Evolutionary conservation across 2,329 filamentous ascomycete genomes (phyloP).

Genomic region (Pochonia chlamydosporia): DNA sequence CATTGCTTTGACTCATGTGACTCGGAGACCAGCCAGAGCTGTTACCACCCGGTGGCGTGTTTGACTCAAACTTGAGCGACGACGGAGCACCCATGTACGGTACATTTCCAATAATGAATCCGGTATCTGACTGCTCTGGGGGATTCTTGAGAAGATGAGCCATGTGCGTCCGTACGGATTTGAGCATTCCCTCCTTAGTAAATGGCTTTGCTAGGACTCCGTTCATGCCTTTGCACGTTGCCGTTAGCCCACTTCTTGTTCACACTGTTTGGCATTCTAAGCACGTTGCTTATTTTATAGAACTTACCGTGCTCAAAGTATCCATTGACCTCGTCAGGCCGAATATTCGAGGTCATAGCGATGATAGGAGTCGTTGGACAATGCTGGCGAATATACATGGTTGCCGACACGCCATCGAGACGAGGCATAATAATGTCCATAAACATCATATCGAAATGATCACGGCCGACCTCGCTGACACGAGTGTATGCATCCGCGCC

Average conservation of each 20-base stretch:
- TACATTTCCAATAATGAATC: conserved; percentile 26
- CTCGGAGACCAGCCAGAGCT: conserved; percentile 47
- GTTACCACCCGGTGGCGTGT: conserved; percentile 43
- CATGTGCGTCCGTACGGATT: conserved; percentile 84
- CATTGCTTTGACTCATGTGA: conserved; percentile 40
- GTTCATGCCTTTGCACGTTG: conserved; percentile 71
- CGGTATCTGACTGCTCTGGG: conserved; percentile 34
- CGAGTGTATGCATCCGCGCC: conserved; percentile 89
- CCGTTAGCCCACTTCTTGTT: background rate
- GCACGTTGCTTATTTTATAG: background rate
- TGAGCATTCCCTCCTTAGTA: conserved; percentile 78
- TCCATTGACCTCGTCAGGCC: conserved; percentile 91
- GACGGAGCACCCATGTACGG: conserved; percentile 28
- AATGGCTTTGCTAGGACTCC: conserved; percentile 97
- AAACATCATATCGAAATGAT: conserved; percentile 62
- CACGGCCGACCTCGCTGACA: conserved; percentile 47
- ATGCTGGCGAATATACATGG: conserved; percentile 85
- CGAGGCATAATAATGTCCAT: conserved; percentile 98
- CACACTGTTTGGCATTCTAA: background rate
- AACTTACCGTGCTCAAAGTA: conserved; percentile 91
- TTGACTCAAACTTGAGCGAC: conserved; percentile 46
- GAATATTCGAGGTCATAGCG: conserved; percentile 98
- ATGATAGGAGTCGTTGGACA: conserved; percentile 81
- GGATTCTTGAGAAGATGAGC: conserved; percentile 72
- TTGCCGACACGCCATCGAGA: conserved; percentile 90